Evolutionary conservation across 257 asterid species (phyloP), one percentile per base, ranked within the genome.

Genomic region (Nemophila menziesii): DNA sequence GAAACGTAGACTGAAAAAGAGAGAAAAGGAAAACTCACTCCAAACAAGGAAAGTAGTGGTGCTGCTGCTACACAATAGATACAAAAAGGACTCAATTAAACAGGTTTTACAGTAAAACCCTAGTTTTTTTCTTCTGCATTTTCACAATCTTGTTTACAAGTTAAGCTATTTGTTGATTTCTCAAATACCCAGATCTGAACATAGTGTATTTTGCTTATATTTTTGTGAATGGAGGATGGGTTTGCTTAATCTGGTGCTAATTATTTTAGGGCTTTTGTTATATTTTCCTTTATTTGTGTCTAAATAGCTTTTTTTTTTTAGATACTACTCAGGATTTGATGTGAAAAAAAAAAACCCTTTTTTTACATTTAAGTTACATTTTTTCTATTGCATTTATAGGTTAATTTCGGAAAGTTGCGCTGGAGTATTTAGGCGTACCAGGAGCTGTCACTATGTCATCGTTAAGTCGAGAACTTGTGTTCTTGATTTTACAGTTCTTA

Each of bases 371-470:
- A 20, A 16, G 44, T 18, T 40, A 16, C 19, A 40, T n/a, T n/a
- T 40, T 39, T 52, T 22, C 45, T 22, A 38, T 41, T 62, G 38
- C 49, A 57, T 48, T 57, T 23, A 11, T 46, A 22, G 72, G 68
- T 71, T 59, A 57, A 51, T 57, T 43, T 20, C 62, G 47, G 66
- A 71, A 46, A 68, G 73, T 80, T 70, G 94, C 92, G n/a, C 95
- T 84, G 97, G 95, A 89, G 92, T 89, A 86, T 86, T 64, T 89
- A 70, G 97, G 95, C 70, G 64, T 71, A 48, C 80, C 95, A 44
- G 95, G 93, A 58, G 83, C 80, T 66, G 90, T 73, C 70, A 75
- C 93, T 55, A 86, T 82, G 96, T 79, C 96, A 68, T 82, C 94
- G 73, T 73, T 86, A 76, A 86, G 96, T 75, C 74, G 94, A 61